Evolutionary conservation across 805 yeast species (phyloP).

Genomic region (Tetrapisispora phaffii): DNA sequence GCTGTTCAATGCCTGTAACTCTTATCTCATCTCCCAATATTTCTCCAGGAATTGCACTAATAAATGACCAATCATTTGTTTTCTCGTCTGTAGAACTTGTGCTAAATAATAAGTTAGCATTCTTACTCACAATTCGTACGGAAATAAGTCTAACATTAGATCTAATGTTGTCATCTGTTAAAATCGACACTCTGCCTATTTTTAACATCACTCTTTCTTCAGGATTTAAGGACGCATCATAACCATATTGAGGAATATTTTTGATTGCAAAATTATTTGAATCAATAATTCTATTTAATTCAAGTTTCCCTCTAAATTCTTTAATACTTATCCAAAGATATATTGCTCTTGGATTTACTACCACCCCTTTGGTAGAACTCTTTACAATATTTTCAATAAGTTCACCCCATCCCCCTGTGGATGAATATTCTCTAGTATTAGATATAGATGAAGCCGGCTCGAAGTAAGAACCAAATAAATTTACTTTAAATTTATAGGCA

Average conservation of each 20-base stretch:
- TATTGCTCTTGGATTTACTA: slow-evolving; percentile 74
- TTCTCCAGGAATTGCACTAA: slow-evolving; percentile 65
- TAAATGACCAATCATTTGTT: slow-evolving; percentile 51
- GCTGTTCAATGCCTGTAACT: slow-evolving; percentile 46
- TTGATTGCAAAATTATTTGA: slow-evolving; percentile 56
- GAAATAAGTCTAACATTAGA: slow-evolving; percentile 7
- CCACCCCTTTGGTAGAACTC: slow-evolving; percentile 68
- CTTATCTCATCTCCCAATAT: slow-evolving; percentile 61
- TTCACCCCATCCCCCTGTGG: slow-evolving; percentile 72
- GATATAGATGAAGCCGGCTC: slow-evolving; percentile 17
- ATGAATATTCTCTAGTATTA: not conserved
- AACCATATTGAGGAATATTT: slow-evolving; percentile 39
- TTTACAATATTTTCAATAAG: slow-evolving; percentile 64
- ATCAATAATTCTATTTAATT: slow-evolving; percentile 30
- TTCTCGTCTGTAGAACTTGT: slow-evolving; percentile 14
- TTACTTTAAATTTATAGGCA: slow-evolving; percentile 60
- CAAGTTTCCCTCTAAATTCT: slow-evolving; percentile 50
- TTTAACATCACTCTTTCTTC: slow-evolving; percentile 53
- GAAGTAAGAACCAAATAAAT: slow-evolving; percentile 46
- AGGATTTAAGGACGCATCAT: slow-evolving; percentile 50
- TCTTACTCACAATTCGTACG: slow-evolving; percentile 28
- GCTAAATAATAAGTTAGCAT: slow-evolving; percentile 57
- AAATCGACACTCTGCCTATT: slow-evolving; percentile 36
- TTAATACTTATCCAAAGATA: slow-evolving; percentile 58
- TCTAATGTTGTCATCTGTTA: slow-evolving; percentile 7